These are phyloP conservation scores for Pittosporum tobira DNA, from an alignment of 129 eudicot species.

Conservation along the genomic window DNA sequence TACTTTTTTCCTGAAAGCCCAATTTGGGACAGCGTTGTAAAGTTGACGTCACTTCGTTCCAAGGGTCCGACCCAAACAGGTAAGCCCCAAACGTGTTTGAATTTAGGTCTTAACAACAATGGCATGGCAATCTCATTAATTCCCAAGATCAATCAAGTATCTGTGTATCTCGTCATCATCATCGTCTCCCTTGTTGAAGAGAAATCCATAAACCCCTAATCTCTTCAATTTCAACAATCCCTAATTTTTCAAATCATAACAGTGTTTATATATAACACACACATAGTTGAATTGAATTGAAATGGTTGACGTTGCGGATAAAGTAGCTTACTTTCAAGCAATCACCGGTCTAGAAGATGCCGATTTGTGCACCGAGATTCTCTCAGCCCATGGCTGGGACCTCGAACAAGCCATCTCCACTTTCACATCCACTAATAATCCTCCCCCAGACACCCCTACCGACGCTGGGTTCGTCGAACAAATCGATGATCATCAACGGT, in stretches of 20 bases:
- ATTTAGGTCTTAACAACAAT: too few relatives aligned
- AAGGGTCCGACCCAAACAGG: too few relatives aligned
- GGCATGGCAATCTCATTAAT: too few relatives aligned
- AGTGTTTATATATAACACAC: neutral
- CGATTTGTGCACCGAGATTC: conserved; percentile 87
- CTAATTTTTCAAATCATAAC: neutral
- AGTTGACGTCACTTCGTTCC: too few relatives aligned
- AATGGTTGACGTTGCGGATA: conserved; percentile 63
- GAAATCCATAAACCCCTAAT: too few relatives aligned
- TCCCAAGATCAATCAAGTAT: too few relatives aligned
- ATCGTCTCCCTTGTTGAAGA: too few relatives aligned
- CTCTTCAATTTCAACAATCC: too few relatives aligned
- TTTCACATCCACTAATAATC: conserved; percentile 35
- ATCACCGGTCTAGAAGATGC: conserved; percentile 77
- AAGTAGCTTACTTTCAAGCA: conserved; percentile 81
- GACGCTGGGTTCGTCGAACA: conserved; percentile 2
- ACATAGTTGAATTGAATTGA: neutral
- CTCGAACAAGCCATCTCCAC: conserved; percentile 74
- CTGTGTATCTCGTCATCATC: too few relatives aligned
- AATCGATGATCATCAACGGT: conserved; percentile 11
- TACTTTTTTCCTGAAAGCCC: too few relatives aligned
- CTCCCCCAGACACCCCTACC: conserved; percentile 21
- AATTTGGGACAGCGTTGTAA: too few relatives aligned
- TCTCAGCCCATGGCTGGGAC: conserved; percentile 85
- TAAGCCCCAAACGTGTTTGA: too few relatives aligned